Base-by-base conservation (phyloP, 1,284 basidiomycete species). In the Boletus calvinii region DNA sequence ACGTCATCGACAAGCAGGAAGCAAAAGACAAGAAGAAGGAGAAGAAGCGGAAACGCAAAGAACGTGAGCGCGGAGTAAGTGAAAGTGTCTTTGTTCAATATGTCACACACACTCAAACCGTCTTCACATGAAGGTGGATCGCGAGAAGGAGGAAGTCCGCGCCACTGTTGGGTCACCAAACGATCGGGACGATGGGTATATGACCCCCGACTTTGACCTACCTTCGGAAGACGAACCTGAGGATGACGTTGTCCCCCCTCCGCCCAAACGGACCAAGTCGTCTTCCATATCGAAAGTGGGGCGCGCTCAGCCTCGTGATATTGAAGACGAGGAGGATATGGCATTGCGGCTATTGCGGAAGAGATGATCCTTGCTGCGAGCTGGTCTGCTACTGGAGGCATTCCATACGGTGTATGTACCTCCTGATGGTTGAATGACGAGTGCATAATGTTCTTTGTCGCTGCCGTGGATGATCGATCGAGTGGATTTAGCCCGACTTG, bases 1-100 rank as follows among this genome's bases (percentile, higher is more conserved):
- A 94, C 72, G 78, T 85, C 52, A 59, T 74, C 49, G 94, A 96
- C 74, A 89, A 88, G 72, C 81, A 84, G 54, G 84, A 91, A 59
- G 94, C 92, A 20, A 85, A 83, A 67, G 91, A 90, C 67, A 94
- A 94, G 79, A 89, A 90, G 74, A 76, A 80, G 56, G 92, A 94
- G 71, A 91, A 89, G 77, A 95, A 92, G 71, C 75, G 92, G 62
- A 97, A 96, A 76, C 86, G 92, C 64, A 82, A 89, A 54, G 92
- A 95, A 60, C 79, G 77, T 34, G 87, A 85, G 62, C 75, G 73
- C 53, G 72, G 65, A 59, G 84, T 82, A 58, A 61, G 78, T 72
- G 38, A 54, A 52, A 50, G 36, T 32, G 12, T 4, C 30, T 2
- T 36, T 43, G 37, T 35, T 36, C 26, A 44, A 4, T 24, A 18